These are phyloP conservation scores for Acer campestre DNA, from an alignment of 345 rosid genomes.

Conservation along the genomic window DNA sequence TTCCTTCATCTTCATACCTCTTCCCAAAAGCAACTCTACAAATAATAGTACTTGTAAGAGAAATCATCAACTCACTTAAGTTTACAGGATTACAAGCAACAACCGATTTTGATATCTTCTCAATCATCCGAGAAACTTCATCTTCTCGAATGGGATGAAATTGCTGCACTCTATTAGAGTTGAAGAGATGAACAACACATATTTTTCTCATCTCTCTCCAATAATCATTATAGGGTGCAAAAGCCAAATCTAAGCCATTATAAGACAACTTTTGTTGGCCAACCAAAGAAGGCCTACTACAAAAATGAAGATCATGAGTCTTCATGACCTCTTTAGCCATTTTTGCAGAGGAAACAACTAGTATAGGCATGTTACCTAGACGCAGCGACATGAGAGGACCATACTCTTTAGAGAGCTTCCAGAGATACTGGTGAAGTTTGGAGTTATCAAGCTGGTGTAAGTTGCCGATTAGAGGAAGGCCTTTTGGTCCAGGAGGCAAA, in stretches of 20 bases:
- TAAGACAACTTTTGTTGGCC: conserved; percentile 46
- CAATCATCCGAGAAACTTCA: conserved; percentile 38
- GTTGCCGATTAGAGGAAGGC: conserved; percentile 54
- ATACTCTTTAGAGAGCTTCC: conserved; percentile 45
- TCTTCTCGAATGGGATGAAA: conserved; percentile 42
- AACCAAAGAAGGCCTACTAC: conserved; percentile 39
- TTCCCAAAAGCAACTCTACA: conserved; percentile 37
- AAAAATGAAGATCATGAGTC: conserved; percentile 43
- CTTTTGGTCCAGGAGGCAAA: conserved; percentile 52
- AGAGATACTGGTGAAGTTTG: conserved; percentile 30
- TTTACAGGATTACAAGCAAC: background rate
- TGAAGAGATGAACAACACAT: conserved; percentile 42
- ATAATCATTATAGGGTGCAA: conserved; percentile 30
- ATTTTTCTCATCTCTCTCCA: conserved; percentile 49
- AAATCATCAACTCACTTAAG: conserved; percentile 16
- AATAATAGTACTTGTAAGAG: conserved; percentile 19
- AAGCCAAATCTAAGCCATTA: conserved; percentile 38
- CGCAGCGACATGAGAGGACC: conserved; percentile 51
- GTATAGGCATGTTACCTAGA: conserved; percentile 36
- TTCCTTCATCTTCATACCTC: conserved; percentile 20
- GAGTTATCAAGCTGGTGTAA: conserved; percentile 37
- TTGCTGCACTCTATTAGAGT: conserved; percentile 28
- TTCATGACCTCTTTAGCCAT: conserved; percentile 43
- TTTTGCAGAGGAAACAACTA: conserved; percentile 47
- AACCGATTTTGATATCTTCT: conserved; percentile 18